A percentile compares a stretch with the other conserved stretches of the same genome.
Conservation (phyloP, 176 grass and related monocot genomes). For the Aegilops longissima region DNA sequence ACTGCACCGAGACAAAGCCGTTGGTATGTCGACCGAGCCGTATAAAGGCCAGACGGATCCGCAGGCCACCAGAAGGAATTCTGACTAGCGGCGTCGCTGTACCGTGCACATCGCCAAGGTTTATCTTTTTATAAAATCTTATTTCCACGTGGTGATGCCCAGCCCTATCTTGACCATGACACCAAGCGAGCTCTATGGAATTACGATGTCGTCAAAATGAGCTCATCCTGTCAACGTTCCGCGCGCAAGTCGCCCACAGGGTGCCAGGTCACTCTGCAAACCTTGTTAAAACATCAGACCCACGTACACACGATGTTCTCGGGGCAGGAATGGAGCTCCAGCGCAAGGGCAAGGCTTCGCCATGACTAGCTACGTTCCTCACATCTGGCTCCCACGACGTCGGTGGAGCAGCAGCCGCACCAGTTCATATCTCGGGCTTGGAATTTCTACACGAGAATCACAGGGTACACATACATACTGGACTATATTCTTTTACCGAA, state of each 20-base stretch:
- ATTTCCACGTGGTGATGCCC: neutral
- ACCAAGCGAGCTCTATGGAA: neutral
- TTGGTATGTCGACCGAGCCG: too few species aligned
- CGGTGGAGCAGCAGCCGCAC: neutral
- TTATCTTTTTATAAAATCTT: neutral
- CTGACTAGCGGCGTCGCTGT: too few species aligned
- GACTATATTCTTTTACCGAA: neutral
- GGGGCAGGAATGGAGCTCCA: neutral
- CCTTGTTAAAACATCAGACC: neutral
- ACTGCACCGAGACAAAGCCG: too few species aligned
- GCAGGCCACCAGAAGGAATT: too few species aligned
- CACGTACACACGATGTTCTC: neutral
- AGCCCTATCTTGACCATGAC: neutral
- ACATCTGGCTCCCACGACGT: neutral
- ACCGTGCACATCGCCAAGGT: too few species aligned
- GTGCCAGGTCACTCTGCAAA: neutral
- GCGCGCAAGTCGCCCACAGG: neutral
- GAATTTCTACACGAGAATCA: neutral
- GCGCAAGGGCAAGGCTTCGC: neutral
- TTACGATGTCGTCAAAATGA: conserved; percentile 49
- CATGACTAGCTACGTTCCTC: neutral
- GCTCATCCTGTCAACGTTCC: conserved; percentile 41
- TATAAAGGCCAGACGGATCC: too few species aligned
- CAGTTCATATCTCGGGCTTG: neutral
- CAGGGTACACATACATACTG: neutral